These are phyloP conservation scores for Ceratonia siliqua DNA, from an alignment of 306 rosid genomes.

Conservation along the genomic window DNA sequence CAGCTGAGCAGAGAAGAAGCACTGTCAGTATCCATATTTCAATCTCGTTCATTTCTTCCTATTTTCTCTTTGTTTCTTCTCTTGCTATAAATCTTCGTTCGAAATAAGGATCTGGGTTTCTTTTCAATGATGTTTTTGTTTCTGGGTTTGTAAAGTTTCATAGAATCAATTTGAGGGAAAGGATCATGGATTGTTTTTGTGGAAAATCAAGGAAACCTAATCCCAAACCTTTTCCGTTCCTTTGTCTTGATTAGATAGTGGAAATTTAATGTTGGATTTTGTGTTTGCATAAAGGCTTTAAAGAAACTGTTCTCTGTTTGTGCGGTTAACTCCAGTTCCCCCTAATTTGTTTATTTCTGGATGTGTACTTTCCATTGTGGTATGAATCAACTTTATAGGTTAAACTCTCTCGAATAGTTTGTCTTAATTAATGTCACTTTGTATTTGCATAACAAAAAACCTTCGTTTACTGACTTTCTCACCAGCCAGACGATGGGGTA, in stretches of 20 bases:
- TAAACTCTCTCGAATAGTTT: background rate
- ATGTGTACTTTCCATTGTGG: slow-evolving; percentile 25
- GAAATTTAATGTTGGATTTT: slow-evolving; percentile 18
- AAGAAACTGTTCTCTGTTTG: background rate
- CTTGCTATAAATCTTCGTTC: background rate
- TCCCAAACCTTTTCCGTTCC: background rate
- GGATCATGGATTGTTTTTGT: background rate
- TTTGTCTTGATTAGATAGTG: background rate
- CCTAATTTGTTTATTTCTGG: slow-evolving; percentile 19
- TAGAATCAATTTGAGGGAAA: background rate
- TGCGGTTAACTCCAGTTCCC: background rate
- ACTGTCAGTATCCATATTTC: slow-evolving; percentile 55
- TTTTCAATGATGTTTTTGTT: background rate
- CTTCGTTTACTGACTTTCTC: slow-evolving; percentile 1
- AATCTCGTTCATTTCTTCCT: background rate
- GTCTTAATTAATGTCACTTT: slow-evolving; percentile 1
- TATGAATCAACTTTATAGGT: background rate
- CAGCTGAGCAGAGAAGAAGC: slow-evolving; percentile 97
- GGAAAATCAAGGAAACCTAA: background rate
- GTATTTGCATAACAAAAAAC: slow-evolving; percentile 9
- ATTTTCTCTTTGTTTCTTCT: slow-evolving; percentile 2
- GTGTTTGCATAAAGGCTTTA: slow-evolving; percentile 1
- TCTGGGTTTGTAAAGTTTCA: slow-evolving; percentile 25
- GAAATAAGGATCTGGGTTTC: background rate
- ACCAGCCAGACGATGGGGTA: background rate